Conservation (phyloP, 768 basidiomycete species). For the Tulasnella sp. region DNA sequence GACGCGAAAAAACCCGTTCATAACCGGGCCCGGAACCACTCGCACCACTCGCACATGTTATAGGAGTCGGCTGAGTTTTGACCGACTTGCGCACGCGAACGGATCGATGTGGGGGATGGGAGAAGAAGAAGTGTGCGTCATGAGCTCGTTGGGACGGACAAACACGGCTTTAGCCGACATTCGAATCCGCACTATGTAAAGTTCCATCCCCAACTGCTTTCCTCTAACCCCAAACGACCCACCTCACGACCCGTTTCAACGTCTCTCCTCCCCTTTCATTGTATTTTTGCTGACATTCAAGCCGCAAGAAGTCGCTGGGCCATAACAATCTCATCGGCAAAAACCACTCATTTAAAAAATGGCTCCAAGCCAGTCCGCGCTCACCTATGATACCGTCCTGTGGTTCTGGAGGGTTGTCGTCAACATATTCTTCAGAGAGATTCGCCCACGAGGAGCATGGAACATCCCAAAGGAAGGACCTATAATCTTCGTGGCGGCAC, state of each 20-base stretch:
- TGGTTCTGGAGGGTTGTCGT: slow-evolving; percentile 60
- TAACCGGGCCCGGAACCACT: not conserved
- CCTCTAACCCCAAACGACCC: not conserved
- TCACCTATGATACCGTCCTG: slow-evolving; percentile 65
- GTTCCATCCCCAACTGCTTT: slow-evolving; percentile 1
- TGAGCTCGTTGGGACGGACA: not conserved
- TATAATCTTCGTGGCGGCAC: slow-evolving; percentile 86
- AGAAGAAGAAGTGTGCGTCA: not conserved
- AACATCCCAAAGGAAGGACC: slow-evolving; percentile 88
- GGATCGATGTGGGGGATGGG: not conserved
- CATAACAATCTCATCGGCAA: not conserved
- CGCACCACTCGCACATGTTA: not conserved
- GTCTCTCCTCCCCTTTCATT: not conserved
- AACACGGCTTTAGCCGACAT: not conserved
- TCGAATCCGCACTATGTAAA: not conserved
- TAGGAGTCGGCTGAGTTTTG: not conserved
- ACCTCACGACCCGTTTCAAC: not conserved
- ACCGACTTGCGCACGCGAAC: not conserved
- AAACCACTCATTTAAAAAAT: not conserved
- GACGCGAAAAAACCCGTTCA: not conserved
- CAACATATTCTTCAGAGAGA: slow-evolving; percentile 85
- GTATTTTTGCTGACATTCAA: not conserved
- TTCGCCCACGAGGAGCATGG: slow-evolving; percentile 88
- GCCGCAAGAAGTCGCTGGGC: not conserved
- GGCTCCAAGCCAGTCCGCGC: not conserved